Conservation (phyloP, 2,329 filamentous ascomycete species). For the Trichoderma afroharzianum region DNA sequence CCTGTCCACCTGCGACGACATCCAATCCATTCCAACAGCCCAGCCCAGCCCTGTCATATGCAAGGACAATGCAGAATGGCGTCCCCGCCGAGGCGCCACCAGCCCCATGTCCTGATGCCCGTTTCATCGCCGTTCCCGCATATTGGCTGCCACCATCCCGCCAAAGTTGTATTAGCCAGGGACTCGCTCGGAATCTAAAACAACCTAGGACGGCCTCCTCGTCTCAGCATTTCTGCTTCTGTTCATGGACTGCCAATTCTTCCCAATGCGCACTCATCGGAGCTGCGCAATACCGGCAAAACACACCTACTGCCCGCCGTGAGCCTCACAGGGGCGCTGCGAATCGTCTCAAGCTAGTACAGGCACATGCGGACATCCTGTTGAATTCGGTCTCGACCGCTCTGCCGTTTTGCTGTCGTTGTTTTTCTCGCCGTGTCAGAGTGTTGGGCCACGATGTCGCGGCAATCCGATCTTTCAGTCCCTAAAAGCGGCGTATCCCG, state of each 20-base stretch:
- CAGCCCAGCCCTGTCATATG: neutral
- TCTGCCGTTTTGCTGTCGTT: neutral
- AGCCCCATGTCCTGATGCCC: slow-evolving; percentile 1
- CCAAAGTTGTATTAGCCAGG: slow-evolving; percentile 17
- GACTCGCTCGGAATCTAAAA: slow-evolving; percentile 16
- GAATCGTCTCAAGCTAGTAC: neutral
- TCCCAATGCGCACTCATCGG: neutral
- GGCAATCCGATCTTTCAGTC: neutral
- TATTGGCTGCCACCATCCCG: neutral
- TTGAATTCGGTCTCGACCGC: slow-evolving; percentile 1
- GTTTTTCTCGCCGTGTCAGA: neutral
- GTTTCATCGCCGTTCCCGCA: slow-evolving; percentile 11
- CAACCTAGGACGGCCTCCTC: slow-evolving; percentile 5
- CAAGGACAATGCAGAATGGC: neutral
- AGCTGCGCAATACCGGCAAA: neutral
- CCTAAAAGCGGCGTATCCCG: slow-evolving; percentile 45
- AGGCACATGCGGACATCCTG: neutral
- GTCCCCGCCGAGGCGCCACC: neutral
- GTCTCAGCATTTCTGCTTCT: slow-evolving; percentile 16
- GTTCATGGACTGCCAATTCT: neutral
- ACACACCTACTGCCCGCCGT: neutral
- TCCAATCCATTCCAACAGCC: neutral
- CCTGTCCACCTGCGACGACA: neutral
- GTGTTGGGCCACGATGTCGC: slow-evolving; percentile 7
- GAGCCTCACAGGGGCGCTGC: neutral